Evolutionary conservation across 306 rosid species (phyloP).

Genomic region (Castanea mollissima): DNA sequence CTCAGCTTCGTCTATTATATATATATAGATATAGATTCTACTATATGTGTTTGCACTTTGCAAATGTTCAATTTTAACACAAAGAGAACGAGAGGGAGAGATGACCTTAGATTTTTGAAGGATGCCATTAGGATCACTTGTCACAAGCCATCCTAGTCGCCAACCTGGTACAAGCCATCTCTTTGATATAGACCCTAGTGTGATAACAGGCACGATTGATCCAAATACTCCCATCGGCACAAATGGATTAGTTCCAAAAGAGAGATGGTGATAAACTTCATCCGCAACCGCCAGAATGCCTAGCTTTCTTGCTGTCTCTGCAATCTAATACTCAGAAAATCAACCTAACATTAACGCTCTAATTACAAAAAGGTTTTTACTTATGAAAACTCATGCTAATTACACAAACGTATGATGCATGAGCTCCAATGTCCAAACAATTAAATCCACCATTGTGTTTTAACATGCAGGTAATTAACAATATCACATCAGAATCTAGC

Average conservation of each 20-base stretch:
- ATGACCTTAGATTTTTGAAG: conserved; percentile 37
- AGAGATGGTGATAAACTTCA: conserved; percentile 37
- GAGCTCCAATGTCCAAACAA: no score
- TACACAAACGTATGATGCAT: neutral
- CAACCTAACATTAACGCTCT: neutral
- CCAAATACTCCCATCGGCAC: conserved; percentile 44
- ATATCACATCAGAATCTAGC: no score
- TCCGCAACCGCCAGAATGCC: conserved; percentile 41
- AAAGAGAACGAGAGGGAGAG: neutral
- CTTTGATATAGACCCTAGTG: conserved; percentile 53
- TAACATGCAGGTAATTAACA: no score
- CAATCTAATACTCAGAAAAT: conserved; percentile 23
- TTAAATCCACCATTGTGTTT: no score
- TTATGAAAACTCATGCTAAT: neutral
- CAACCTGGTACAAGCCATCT: conserved; percentile 47
- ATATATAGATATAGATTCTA: no score
- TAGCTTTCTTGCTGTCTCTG: conserved; percentile 50
- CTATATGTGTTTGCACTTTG: neutral
- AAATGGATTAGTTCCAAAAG: conserved; percentile 39
- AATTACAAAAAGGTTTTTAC: neutral
- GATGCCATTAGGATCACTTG: conserved; percentile 33
- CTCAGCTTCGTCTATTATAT: no score
- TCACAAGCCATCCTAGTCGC: conserved; percentile 49
- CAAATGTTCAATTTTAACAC: neutral
- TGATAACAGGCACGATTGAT: conserved; percentile 39